Base-by-base conservation (phyloP, 768 basidiomycete species). In the Tulasnella sp. region DNA sequence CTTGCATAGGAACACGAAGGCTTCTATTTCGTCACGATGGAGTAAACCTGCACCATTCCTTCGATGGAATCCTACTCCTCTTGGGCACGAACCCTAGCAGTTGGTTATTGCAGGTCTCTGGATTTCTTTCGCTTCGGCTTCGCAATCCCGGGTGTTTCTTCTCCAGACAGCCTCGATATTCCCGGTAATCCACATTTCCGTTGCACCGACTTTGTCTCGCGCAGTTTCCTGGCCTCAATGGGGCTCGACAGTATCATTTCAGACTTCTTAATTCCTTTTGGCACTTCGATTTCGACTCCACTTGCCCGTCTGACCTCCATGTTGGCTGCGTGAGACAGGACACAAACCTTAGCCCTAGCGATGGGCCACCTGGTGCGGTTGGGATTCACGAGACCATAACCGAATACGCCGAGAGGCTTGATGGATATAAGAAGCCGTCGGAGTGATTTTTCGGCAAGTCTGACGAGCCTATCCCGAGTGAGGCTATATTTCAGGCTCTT, bases 401-500 rank as follows among this genome's bases (percentile, higher is more conserved):
- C 54, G 54, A 37, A 28, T 34, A 37, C 3, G 28, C 34, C 64
- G 34, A 37, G 64, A 37, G 64, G 64, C 64, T 69, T 69, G 64
- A 69, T 28, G 31, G 64, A 31, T 34, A 69, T 69, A 31, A 37
- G 64, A 28, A 69, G 64, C 64, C 64, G 64, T 69, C 64, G 64
- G 64, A 69, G 64, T 69, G 64, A 69, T 37, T 28, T 69, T 69
- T 37, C n/a, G 64, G 64, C 31, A 69, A 37, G 34, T 14, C 11
- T 28, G 64, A 6, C 31, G 5, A 69, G 64, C 64, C 64, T 69
- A 69, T 69, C 64, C 64, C 64, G 64, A 37, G 37, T 69, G 31
- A 69, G 64, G 64, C 28, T 69, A 69, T 69, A 69, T 69, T 60
- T 37, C 60, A 64, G 24, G 60, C 60, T 28, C 31, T 24, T 64